These are phyloP conservation scores for Pseudocercospora ulei DNA, from an alignment of 2,329 filamentous ascomycete genomes.

Conservation along the genomic window DNA sequence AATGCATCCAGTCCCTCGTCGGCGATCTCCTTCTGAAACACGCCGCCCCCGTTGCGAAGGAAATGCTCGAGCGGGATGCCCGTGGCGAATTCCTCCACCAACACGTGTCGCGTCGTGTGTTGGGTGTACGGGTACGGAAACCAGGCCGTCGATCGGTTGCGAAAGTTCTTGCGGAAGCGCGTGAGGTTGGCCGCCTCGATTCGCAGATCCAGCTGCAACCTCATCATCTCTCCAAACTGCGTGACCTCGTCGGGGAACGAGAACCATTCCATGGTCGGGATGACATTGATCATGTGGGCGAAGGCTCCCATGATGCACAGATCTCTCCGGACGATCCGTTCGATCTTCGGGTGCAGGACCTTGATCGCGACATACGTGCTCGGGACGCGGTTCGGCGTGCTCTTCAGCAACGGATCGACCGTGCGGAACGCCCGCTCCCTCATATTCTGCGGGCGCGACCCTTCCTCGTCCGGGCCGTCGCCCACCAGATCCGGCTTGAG, in stretches of 20 bases:
- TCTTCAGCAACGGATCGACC: constrained; percentile 78
- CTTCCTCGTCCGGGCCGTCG: constrained; percentile 29
- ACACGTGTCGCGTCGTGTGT: constrained; percentile 81
- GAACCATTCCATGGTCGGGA: constrained; percentile 95
- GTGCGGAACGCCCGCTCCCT: constrained; percentile 65
- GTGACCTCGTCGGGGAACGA: constrained; percentile 87
- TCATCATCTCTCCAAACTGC: constrained; percentile 98
- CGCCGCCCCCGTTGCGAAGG: constrained; percentile 78
- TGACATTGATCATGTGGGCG: constrained; percentile 67
- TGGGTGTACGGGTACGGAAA: constrained; percentile 91
- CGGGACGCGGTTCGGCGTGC: constrained; percentile 70
- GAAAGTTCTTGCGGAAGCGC: constrained; percentile 83
- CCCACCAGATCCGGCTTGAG: constrained; percentile 66
- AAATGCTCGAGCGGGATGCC: constrained; percentile 88
- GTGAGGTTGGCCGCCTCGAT: constrained; percentile 88
- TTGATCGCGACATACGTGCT: constrained; percentile 93
- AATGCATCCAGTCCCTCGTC: constrained; percentile 93
- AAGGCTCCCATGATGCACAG: constrained; percentile 91
- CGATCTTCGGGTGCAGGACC: constrained; percentile 84
- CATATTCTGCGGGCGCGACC: constrained; percentile 45
- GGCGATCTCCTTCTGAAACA: constrained; percentile 88
- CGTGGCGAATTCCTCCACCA: constrained; percentile 92
- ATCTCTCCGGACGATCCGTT: constrained; percentile 81
- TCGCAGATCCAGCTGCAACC: constrained; percentile 84
- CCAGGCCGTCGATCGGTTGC: constrained; percentile 80